Percentiles rank a stretch among this genome's conserved stretches.
Evolutionary conservation across 208 protist genomes (phyloP).

Genomic region (Naegleria lovaniensis): DNA sequence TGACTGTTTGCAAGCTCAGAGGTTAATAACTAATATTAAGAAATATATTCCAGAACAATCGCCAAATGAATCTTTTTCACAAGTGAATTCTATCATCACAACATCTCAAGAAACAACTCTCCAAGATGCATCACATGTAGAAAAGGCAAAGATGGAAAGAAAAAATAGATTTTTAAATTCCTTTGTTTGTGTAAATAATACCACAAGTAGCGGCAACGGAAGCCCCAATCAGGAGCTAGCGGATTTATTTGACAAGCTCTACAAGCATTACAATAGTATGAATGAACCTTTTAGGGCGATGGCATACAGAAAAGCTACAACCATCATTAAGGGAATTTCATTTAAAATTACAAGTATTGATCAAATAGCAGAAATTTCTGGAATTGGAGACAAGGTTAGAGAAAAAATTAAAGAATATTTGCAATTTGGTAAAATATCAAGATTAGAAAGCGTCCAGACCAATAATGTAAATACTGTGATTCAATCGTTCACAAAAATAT

Average conservation of each 20-base stretch:
- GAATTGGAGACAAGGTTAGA: background rate
- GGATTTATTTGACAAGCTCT: background rate
- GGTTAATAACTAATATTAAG: background rate
- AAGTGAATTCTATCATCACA: background rate
- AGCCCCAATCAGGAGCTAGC: background rate
- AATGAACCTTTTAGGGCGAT: background rate
- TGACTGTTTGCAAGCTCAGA: background rate
- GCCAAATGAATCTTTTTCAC: background rate
- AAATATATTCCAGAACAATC: background rate
- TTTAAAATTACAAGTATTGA: background rate
- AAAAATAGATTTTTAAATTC: background rate
- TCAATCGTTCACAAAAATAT: conserved; percentile 35
- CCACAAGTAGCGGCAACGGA: background rate
- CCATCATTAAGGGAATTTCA: background rate
- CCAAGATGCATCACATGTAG: too few relatives aligned
- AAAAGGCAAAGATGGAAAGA: background rate
- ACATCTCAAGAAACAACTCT: background rate
- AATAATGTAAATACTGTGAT: conserved; percentile 13
- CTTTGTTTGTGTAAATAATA: background rate
- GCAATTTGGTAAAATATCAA: background rate
- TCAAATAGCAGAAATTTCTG: background rate
- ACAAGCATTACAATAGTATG: background rate
- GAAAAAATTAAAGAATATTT: conserved; percentile 23
- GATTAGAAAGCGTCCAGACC: background rate
- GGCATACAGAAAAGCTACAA: conserved; percentile 1